phyloP scores from a whole-genome alignment of 306 rosid species.

The Alnus glutinosa region DNA sequence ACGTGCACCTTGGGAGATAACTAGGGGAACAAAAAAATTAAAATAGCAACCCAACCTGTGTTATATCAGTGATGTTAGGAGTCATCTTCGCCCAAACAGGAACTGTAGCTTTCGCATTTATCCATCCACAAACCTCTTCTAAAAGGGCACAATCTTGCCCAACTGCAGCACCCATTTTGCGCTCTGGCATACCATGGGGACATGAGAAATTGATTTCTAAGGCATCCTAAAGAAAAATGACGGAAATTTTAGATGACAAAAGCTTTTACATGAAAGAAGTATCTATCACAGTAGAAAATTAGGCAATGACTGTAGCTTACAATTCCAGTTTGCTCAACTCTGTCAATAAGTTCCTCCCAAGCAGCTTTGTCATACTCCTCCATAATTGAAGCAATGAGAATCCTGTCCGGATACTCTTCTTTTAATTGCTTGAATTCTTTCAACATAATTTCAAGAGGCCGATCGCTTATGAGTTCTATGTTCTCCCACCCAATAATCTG shows the following conservation, averaged over 20 bases:
- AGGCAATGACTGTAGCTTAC: slow-evolving; percentile 47
- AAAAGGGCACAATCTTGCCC: slow-evolving; percentile 91
- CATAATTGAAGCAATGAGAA: slow-evolving; percentile 95
- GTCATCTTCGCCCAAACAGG: slow-evolving; percentile 99
- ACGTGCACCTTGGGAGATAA: neutral
- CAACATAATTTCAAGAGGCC: slow-evolving; percentile 89
- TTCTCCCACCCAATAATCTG: slow-evolving; percentile 96
- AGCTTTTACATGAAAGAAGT: neutral
- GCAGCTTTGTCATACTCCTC: slow-evolving; percentile 91
- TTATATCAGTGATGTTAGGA: slow-evolving; percentile 90
- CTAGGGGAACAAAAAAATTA: slow-evolving; percentile 5
- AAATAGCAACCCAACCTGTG: slow-evolving; percentile 55
- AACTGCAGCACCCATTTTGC: slow-evolving; percentile 96
- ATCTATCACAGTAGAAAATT: neutral
- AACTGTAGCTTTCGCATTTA: slow-evolving; percentile 86
- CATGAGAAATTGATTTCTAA: slow-evolving; percentile 90
- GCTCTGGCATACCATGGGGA: slow-evolving; percentile 99
- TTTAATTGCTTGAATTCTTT: slow-evolving; percentile 85
- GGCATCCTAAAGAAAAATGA: slow-evolving; percentile 62
- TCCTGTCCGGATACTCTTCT: slow-evolving; percentile 85
- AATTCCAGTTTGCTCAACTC: slow-evolving; percentile 95
- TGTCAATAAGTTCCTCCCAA: slow-evolving; percentile 94
- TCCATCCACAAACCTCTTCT: slow-evolving; percentile 96
- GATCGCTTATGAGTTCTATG: slow-evolving; percentile 88
- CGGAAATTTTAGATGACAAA: slow-evolving; percentile 27